A percentile compares a stretch with the other conserved stretches of the same genome.
phyloP scores from a whole-genome alignment of 177 flowering plant genomes.

The Vitis hybrid region DNA sequence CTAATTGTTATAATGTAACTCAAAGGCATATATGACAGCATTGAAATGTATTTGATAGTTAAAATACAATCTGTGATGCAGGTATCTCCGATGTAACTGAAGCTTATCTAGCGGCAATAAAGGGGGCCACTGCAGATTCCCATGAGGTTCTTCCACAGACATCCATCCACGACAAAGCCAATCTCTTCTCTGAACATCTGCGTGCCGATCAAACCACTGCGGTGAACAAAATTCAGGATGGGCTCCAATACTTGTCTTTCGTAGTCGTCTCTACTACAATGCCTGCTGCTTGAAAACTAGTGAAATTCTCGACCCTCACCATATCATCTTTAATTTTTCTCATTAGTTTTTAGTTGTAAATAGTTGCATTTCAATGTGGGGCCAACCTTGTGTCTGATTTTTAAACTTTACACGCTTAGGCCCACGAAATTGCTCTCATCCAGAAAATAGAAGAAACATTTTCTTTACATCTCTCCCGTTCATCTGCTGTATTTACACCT shows the following conservation, averaged over 20 bases:
- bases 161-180: conserved; percentile 71
- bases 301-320: not conserved
- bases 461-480: too few relatives aligned
- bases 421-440: not conserved
- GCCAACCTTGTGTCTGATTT: not conserved
- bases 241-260: conserved; percentile 71
- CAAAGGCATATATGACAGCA: too few relatives aligned
- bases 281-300: conserved; percentile 39
- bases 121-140: conserved; percentile 50
- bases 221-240: conserved; percentile 75
- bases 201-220: conserved; percentile 56
- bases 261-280: conserved; percentile 64
- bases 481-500: too few relatives aligned
- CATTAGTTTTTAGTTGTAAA: conserved; percentile 11
- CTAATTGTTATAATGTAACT: too few relatives aligned
- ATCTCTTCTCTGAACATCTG: conserved; percentile 59
- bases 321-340: not conserved
- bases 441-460: not conserved
- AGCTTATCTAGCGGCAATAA: conserved; percentile 71
- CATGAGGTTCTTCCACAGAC: conserved; percentile 39
- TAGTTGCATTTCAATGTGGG: conserved; percentile 1
- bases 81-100: conserved; percentile 88
- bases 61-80: conserved; percentile 19
- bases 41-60: not conserved
- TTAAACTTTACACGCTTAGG: not conserved